Percentiles rank a stretch among this genome's conserved stretches.
phyloP scores from a whole-genome alignment of 179 eudicot species.

The Vitellaria paradoxa region DNA sequence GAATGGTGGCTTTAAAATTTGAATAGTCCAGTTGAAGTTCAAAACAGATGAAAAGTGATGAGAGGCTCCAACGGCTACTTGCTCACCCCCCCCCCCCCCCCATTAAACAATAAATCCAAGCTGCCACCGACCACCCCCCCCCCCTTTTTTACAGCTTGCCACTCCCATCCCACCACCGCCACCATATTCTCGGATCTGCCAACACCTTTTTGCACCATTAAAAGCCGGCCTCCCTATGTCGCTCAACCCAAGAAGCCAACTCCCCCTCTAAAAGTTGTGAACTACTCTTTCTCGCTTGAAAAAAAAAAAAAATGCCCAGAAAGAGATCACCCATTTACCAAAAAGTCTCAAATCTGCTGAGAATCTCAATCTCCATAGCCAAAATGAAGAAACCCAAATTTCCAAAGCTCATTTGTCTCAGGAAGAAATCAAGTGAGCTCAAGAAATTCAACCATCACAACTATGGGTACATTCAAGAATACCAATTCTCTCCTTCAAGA shows the following conservation, averaged over 20 bases:
- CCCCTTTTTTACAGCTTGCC: neutral
- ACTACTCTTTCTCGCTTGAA: neutral
- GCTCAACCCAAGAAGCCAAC: neutral
- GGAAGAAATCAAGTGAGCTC: constrained; percentile 31
- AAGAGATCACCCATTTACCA: constrained; percentile 37
- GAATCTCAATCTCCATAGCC: constrained; percentile 29
- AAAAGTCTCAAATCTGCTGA: constrained; percentile 40
- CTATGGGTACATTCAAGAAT: constrained; percentile 43
- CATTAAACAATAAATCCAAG: neutral
- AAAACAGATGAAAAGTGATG: neutral
- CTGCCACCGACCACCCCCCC: neutral
- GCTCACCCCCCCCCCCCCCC: neutral
- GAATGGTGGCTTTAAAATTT: neutral
- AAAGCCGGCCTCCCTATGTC: neutral
- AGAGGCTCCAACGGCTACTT: constrained; percentile 1
- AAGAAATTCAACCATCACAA: constrained; percentile 34
- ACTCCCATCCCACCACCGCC: neutral
- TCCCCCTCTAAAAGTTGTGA: neutral
- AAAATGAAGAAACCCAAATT: constrained; percentile 36
- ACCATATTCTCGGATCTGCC: neutral
- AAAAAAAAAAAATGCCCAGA: constrained; percentile 37
- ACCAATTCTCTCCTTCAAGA: constrained; percentile 55
- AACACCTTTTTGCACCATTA: neutral
- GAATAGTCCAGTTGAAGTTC: neutral
- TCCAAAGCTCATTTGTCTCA: constrained; percentile 28